Conservation (phyloP, 2,329 filamentous ascomycete species). For the Thermoascus crustaceus region DNA sequence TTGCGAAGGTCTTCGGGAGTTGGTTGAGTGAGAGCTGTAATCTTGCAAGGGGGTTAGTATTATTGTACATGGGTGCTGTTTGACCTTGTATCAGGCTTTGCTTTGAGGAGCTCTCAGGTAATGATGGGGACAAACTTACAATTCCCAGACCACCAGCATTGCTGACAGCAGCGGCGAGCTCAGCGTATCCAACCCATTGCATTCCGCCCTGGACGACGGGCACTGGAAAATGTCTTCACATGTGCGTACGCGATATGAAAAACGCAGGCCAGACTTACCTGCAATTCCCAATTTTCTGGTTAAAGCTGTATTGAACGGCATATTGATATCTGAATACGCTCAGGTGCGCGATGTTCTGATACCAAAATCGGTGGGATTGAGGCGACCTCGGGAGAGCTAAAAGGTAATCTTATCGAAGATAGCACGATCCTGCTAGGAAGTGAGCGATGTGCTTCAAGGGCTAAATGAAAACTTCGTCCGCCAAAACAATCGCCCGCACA, state of each 20-base stretch:
- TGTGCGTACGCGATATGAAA: background rate
- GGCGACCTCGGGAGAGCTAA: no score
- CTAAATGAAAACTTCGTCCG: no score
- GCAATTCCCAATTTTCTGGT: conserved; percentile 52
- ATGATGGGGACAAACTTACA: conserved; percentile 24
- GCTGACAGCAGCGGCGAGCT: conserved; percentile 46
- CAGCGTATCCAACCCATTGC: conserved; percentile 50
- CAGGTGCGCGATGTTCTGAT: background rate
- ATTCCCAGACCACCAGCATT: conserved; percentile 47
- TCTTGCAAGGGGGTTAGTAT: conserved; percentile 13
- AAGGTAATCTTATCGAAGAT: no score
- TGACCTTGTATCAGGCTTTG: no score
- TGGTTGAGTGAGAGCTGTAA: conserved; percentile 70
- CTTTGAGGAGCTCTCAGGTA: background rate
- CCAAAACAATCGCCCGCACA: no score
- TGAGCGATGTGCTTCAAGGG: no score
- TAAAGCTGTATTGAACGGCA: conserved; percentile 59
- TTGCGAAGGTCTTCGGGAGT: conserved; percentile 84
- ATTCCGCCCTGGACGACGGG: conserved; percentile 46
- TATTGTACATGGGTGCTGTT: no score
- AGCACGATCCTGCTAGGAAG: no score
- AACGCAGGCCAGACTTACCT: conserved; percentile 20
- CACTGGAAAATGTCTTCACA: conserved; percentile 23
- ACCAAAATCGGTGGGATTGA: background rate
- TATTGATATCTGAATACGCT: no score